A percentile compares a stretch with the other conserved stretches of the same genome.
These are phyloP conservation scores for Thoreauomyces humboldtii DNA, from an alignment of 192 early-diverging fungal species.

Conservation along the genomic window DNA sequence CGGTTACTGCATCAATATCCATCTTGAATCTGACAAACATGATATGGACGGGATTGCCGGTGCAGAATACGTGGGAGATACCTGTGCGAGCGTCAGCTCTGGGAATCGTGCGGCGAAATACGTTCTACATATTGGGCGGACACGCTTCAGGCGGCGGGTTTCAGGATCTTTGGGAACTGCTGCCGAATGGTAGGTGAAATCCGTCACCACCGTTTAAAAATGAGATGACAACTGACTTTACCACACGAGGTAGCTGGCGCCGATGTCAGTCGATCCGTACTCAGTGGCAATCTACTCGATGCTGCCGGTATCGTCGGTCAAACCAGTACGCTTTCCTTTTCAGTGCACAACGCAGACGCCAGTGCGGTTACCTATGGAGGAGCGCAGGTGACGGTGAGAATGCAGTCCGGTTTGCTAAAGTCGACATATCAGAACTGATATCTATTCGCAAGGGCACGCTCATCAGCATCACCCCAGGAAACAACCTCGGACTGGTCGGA, in stretches of 20 bases:
- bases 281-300: neutral
- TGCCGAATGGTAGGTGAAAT: neutral
- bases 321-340: neutral
- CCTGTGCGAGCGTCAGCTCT: neutral
- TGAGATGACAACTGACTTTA: neutral
- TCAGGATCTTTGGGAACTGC: neutral
- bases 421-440: neutral
- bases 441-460: neutral
- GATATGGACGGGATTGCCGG: neutral
- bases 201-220: neutral
- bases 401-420: neutral
- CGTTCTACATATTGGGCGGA: neutral
- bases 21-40: neutral
- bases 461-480: neutral
- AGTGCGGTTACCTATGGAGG: neutral
- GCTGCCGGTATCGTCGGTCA: neutral
- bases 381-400: neutral
- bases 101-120: neutral
- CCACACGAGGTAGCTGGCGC: no score
- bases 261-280: neutral
- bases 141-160: neutral
- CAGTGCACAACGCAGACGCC: neutral
- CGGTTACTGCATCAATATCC: neutral
- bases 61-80: neutral
- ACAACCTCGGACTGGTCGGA: neutral